phyloP scores from a whole-genome alignment of 495 filamentous ascomycete genomes.

The Aspergillus ellipticus region DNA sequence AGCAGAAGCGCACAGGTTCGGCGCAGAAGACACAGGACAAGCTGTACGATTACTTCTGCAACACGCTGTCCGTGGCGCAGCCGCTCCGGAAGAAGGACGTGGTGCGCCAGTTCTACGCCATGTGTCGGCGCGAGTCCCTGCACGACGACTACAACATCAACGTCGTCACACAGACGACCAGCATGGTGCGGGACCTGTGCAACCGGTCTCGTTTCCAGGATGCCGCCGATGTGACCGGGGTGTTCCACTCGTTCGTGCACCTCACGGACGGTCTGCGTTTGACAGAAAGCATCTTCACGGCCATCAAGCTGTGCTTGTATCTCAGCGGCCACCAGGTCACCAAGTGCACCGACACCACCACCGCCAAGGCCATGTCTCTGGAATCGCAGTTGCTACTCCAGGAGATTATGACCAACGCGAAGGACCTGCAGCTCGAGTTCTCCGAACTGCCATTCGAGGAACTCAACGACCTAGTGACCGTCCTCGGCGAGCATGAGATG shows the following conservation, averaged over 20 bases:
- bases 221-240: conserved; percentile 50
- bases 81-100: conserved; percentile 34
- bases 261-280: conserved; percentile 50
- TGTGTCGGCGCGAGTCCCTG: conserved; percentile 48
- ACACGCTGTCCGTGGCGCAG: conserved; percentile 43
- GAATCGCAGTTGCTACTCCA: conserved; percentile 53
- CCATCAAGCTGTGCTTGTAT: conserved; percentile 53
- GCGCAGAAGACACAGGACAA: conserved; percentile 45
- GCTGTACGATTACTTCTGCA: conserved; percentile 54
- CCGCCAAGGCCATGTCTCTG: conserved; percentile 44
- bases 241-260: conserved; percentile 54
- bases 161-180: conserved; percentile 39
- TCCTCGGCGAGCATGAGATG: conserved; percentile 57
- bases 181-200: conserved; percentile 39
- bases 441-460: conserved; percentile 48
- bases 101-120: conserved; percentile 43
- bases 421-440: conserved; percentile 48
- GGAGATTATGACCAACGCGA: conserved; percentile 48
- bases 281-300: conserved; percentile 44
- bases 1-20: conserved; percentile 42
- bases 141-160: conserved; percentile 36
- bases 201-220: conserved; percentile 43
- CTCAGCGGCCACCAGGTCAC: conserved; percentile 47
- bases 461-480: conserved; percentile 50
- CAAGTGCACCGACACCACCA: conserved; percentile 36